A percentile compares a stretch with the other conserved stretches of the same genome.
These are phyloP conservation scores for Vitis cinerea DNA, from an alignment of 164 flowering plant species.

Conservation along the genomic window DNA sequence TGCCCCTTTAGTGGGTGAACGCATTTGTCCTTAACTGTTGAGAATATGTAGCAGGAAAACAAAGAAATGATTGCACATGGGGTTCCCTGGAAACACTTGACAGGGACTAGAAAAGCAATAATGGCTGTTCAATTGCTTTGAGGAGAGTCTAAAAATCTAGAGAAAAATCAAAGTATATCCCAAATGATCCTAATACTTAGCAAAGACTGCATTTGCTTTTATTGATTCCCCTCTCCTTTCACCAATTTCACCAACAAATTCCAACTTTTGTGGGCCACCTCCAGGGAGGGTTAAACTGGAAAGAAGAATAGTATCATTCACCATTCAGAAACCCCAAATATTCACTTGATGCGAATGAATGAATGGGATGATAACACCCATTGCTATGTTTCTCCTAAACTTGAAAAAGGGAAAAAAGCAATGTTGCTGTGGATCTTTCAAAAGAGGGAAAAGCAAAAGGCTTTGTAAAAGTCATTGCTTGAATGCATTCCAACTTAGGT, in stretches of 20 bases:
- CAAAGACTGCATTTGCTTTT: conserved; percentile 8
- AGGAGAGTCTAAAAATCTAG: background rate
- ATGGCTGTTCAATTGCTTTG: no score
- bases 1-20: no score
- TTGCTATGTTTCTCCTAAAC: no score
- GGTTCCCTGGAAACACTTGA: no score
- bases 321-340: no score
- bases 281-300: background rate
- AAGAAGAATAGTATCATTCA: background rate
- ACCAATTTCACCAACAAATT: conserved; percentile 15
- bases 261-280: conserved; percentile 5
- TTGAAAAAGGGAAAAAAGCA: conserved; percentile 1
- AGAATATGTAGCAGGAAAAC: no score
- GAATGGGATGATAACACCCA: no score
- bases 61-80: no score
- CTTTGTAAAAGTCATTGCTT: conserved; percentile 25
- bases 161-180: conserved; percentile 19
- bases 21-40: no score
- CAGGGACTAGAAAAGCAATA: no score
- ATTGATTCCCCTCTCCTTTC: conserved; percentile 10
- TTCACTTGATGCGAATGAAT: no score
- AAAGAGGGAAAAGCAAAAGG: conserved; percentile 7
- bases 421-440: conserved; percentile 5
- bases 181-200: conserved; percentile 11
- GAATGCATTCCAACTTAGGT: conserved; percentile 25